Base-by-base conservation (phyloP, 257 asterid species). In the Solanum paucissectum region DNA sequence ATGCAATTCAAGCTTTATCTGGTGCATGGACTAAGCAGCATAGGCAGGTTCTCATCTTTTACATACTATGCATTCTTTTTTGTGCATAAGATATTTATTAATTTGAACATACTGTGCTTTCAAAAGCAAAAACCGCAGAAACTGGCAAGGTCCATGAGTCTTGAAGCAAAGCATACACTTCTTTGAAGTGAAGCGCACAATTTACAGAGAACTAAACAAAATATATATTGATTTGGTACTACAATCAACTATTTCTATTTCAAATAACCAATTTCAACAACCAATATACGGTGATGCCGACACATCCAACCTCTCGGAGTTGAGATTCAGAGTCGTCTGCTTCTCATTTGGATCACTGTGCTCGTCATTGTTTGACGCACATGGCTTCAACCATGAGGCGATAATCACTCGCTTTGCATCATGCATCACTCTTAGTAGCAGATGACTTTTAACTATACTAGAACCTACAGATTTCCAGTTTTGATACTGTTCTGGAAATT, bases 31-130 rank as follows among this genome's bases (percentile, higher is more conserved):
- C 90, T 89, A 94, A 91, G 98, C 98, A 91, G 94, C 93, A 92
- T 92, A 95, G 99, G 99, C 99, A 96, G 99, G 99, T 97, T 94
- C 95, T 96, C 94, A 87, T 92, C 92, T 90, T 91, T 73, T 20
- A 84, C 40, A 86, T 36, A 86, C 76, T 84, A 83, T 88, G 87
- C 87, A 88, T 89, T 88, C 62, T 38, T 29, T 87, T 82, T 82
- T 82, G 32, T 10, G 42, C 42, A 49, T 49, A 46, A 29, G 69
- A 49, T 49, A 11, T 29, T 49, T 16, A 49, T 49, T 46, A 49
- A 49, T 49, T 81, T 49, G 69, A 49, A 32, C 42, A 36, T 32
- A 14, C 25, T 32, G 20, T 74, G 52, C 1, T 74, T 34, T 74
- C 14, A 74, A 74, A 74, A 36, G 52, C 32, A 12, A 74, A 34